Conservation (phyloP, 257 asterid genomes). For the Solanum medicagineum region DNA sequence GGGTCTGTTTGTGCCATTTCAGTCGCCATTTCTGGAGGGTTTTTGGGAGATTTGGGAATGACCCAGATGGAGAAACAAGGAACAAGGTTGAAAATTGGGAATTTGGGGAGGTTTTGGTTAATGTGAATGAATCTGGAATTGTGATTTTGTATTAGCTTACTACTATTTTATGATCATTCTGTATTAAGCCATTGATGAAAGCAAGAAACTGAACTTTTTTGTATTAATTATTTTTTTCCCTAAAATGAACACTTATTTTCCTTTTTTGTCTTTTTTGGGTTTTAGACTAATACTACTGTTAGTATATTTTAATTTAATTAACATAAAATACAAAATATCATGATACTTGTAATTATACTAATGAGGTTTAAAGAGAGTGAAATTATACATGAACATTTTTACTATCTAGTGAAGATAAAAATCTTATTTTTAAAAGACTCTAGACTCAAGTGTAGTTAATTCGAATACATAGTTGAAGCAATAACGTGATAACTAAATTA, state of each 20-base stretch:
- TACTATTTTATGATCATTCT: not conserved
- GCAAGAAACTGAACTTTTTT: not conserved
- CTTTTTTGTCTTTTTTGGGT: not conserved
- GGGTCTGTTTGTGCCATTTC: constrained; percentile 83
- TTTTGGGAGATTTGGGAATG: not conserved
- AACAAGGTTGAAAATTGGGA: not conserved
- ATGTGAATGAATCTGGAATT: not conserved
- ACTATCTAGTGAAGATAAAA: too few species aligned
- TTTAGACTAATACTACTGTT: not conserved
- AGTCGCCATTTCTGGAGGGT: constrained; percentile 15
- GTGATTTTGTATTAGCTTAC: not conserved
- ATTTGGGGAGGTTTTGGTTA: not conserved
- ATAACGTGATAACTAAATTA: too few species aligned
- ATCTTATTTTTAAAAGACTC: too few species aligned
- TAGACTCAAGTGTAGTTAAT: too few species aligned
- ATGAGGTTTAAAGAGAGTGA: too few species aligned
- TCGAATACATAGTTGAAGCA: too few species aligned
- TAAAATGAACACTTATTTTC: not conserved
- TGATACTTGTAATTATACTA: too few species aligned
- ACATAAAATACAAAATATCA: not conserved
- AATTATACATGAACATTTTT: too few species aligned
- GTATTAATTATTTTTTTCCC: not conserved
- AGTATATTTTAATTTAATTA: not conserved
- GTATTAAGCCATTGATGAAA: not conserved
- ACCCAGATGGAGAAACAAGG: not conserved